phyloP scores from a whole-genome alignment of 345 rosid species.

The Aquilaria yunnanensis region DNA sequence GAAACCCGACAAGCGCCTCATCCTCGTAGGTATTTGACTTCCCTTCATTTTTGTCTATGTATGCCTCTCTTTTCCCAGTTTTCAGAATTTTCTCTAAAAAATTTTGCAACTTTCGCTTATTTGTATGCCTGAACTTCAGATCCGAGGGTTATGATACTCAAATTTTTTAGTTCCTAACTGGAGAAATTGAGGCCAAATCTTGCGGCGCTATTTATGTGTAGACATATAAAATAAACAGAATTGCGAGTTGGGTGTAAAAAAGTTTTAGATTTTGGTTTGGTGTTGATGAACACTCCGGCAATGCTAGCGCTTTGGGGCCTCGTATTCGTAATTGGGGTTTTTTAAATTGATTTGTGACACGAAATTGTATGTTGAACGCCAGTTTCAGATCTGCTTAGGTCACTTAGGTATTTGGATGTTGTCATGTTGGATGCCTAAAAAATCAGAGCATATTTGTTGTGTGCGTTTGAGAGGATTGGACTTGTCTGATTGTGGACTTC shows the following conservation, averaged over 20 bases:
- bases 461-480: neutral
- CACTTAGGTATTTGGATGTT: no score
- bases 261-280: no score
- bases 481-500: neutral
- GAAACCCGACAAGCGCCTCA: slow-evolving; percentile 90
- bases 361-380: no score
- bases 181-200: neutral
- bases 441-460: neutral
- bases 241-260: no score
- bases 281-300: no score
- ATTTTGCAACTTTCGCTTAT: neutral
- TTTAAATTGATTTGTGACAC: no score
- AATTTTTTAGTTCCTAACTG: neutral
- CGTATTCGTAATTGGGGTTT: no score
- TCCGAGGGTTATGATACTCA: neutral
- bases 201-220: no score
- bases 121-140: neutral
- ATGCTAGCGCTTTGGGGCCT: no score
- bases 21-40: slow-evolving; percentile 57
- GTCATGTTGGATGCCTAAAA: no score
- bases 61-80: neutral
- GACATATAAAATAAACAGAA: no score
- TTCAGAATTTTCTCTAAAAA: neutral
- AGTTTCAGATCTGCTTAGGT: neutral
- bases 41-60: neutral